Conservation (phyloP, 192 early-diverging fungal genomes). For the Coemansia sp. region DNA sequence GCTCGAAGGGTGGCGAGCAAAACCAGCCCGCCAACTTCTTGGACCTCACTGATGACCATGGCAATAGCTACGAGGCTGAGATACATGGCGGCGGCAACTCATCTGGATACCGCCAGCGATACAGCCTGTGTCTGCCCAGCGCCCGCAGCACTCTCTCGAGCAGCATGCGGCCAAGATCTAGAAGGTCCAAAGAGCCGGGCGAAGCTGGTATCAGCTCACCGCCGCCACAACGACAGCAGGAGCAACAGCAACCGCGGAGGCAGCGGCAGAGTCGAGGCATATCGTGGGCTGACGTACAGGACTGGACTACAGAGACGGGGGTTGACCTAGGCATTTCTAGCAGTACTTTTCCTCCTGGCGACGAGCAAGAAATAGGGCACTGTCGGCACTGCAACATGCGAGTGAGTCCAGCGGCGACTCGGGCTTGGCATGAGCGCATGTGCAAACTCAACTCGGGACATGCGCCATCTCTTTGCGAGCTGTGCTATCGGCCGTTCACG, state of each 20-base stretch:
- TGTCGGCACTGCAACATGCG: constrained; percentile 49
- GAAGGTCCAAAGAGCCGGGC: neutral
- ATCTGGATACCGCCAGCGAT: neutral
- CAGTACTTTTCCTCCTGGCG: neutral
- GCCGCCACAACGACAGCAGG: neutral
- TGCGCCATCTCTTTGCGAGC: constrained; percentile 18
- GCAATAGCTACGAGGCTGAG: neutral
- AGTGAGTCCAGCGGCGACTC: constrained; percentile 27
- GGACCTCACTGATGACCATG: constrained; percentile 24
- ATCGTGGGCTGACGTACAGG: constrained; percentile 37
- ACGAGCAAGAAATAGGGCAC: neutral
- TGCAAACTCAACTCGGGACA: constrained; percentile 23
- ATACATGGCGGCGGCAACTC: neutral
- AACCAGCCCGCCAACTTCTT: constrained; percentile 35
- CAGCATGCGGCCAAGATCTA: neutral
- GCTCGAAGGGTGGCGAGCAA: neutral
- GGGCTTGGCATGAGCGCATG: constrained; percentile 43
- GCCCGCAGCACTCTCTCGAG: neutral
- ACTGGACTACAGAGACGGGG: neutral
- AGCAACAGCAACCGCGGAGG: neutral
- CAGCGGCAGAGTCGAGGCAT: constrained; percentile 16
- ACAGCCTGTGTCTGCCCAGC: constrained; percentile 16
- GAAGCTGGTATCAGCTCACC: neutral
- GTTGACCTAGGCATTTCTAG: neutral
- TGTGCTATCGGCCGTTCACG: constrained; percentile 21